Conservation (phyloP, 163 green algal species). For the Chlorella variabilis region DNA sequence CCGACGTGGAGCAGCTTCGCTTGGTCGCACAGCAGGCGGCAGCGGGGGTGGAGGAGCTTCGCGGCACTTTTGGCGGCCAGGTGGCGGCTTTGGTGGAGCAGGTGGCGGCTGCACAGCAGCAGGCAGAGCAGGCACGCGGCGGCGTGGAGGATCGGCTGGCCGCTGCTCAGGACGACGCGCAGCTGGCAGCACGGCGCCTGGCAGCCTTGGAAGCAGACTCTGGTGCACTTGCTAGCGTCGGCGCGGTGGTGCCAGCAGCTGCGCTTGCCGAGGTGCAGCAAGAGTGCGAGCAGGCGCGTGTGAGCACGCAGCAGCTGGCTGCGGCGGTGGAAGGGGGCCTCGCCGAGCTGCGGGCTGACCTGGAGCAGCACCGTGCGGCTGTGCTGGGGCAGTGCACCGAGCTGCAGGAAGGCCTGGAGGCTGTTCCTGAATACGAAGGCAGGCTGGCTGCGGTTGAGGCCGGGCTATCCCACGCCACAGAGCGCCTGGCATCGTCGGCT, state of each 20-base stretch:
- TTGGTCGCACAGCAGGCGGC: too few species aligned
- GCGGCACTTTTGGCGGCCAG: background rate
- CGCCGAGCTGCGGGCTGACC: background rate
- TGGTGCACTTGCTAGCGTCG: background rate
- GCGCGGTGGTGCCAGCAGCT: background rate
- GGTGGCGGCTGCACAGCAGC: background rate
- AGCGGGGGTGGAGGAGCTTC: background rate
- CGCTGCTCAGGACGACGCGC: background rate
- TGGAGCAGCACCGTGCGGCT: background rate
- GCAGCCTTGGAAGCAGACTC: background rate
- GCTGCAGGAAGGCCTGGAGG: conserved; percentile 5
- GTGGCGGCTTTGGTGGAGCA: background rate
- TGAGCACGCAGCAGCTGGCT: background rate
- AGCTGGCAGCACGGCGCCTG: background rate
- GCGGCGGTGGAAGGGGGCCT: background rate
- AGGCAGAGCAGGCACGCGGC: background rate
- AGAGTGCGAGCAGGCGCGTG: background rate
- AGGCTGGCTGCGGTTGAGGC: background rate
- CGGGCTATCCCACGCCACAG: background rate
- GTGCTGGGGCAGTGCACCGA: conserved; percentile 8
- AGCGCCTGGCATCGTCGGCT: background rate
- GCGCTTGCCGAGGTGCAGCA: background rate
- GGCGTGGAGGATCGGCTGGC: background rate
- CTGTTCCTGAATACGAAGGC: background rate
- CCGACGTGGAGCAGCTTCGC: too few species aligned